phyloP scores from a whole-genome alignment of 2,329 filamentous ascomycete genomes.

The Calonectria pteridis region DNA sequence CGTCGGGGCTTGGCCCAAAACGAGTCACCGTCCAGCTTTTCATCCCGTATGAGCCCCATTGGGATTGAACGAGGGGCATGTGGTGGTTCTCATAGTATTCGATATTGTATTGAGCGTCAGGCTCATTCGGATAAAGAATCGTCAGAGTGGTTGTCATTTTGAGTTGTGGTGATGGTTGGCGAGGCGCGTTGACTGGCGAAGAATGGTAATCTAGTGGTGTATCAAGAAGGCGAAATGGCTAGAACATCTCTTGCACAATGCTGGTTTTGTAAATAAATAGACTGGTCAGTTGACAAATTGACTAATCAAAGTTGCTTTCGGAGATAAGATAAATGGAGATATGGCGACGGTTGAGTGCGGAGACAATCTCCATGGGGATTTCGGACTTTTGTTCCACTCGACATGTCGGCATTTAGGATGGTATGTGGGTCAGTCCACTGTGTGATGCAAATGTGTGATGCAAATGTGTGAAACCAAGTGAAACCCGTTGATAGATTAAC shows the following conservation, averaged over 20 bases:
- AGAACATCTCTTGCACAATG: background rate
- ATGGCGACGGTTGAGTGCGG: background rate
- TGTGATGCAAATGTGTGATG: too few relatives aligned
- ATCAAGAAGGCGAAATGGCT: background rate
- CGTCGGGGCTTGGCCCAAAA: background rate
- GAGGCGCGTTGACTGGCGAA: background rate
- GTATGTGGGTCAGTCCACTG: background rate
- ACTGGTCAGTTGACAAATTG: background rate
- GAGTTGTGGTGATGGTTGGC: too few relatives aligned
- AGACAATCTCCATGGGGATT: background rate
- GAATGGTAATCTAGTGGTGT: background rate
- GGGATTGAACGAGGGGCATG: background rate
- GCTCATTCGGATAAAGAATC: background rate
- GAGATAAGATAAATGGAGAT: background rate
- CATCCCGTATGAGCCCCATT: background rate
- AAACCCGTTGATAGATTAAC: too few relatives aligned
- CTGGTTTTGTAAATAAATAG: background rate
- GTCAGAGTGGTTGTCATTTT: background rate
- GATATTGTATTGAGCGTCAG: background rate
- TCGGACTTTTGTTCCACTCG: background rate
- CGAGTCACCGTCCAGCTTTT: background rate
- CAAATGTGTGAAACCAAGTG: too few relatives aligned
- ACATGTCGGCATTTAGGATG: background rate
- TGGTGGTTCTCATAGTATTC: background rate
- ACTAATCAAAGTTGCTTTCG: background rate